Conservation (phyloP, 2,329 filamentous ascomycete genomes). For the Phyllosticta citriasiana region DNA sequence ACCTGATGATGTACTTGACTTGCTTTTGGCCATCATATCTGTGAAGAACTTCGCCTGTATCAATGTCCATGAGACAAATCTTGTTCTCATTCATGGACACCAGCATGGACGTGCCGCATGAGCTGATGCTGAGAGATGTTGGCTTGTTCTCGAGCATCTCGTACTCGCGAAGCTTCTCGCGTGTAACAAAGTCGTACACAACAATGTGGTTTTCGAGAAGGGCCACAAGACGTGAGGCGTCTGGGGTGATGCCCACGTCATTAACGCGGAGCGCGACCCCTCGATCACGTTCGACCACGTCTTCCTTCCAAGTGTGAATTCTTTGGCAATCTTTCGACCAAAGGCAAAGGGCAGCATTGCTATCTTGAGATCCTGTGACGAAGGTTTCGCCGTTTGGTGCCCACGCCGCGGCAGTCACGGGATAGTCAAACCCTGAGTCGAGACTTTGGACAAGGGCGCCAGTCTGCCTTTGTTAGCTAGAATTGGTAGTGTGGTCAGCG, state of each 20-base stretch:
- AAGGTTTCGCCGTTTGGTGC: slow-evolving; percentile 66
- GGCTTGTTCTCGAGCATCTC: slow-evolving; percentile 57
- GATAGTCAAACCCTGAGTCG: slow-evolving; percentile 59
- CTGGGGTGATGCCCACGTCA: slow-evolving; percentile 71
- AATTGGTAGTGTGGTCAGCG: background rate
- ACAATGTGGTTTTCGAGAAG: slow-evolving; percentile 64
- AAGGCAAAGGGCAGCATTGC: slow-evolving; percentile 23
- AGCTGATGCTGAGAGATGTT: slow-evolving; percentile 71
- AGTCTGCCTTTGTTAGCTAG: slow-evolving; percentile 16
- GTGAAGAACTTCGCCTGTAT: slow-evolving; percentile 60
- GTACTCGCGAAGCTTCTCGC: slow-evolving; percentile 66
- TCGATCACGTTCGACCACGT: slow-evolving; percentile 26
- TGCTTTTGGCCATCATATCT: slow-evolving; percentile 68
- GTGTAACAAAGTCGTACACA: slow-evolving; percentile 70
- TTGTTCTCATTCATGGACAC: slow-evolving; percentile 72
- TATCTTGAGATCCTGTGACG: slow-evolving; percentile 50
- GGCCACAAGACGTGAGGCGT: slow-evolving; percentile 71
- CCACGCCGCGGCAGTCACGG: slow-evolving; percentile 88
- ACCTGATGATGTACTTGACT: slow-evolving; percentile 69
- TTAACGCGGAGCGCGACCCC: slow-evolving; percentile 55
- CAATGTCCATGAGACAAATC: slow-evolving; percentile 69
- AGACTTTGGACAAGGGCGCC: slow-evolving; percentile 49
- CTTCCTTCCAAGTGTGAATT: slow-evolving; percentile 53
- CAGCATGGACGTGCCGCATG: slow-evolving; percentile 70
- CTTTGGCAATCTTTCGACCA: slow-evolving; percentile 57